phyloP scores from a whole-genome alignment of 2,329 filamentous ascomycete species.

The Colletotrichum liaoningense region DNA sequence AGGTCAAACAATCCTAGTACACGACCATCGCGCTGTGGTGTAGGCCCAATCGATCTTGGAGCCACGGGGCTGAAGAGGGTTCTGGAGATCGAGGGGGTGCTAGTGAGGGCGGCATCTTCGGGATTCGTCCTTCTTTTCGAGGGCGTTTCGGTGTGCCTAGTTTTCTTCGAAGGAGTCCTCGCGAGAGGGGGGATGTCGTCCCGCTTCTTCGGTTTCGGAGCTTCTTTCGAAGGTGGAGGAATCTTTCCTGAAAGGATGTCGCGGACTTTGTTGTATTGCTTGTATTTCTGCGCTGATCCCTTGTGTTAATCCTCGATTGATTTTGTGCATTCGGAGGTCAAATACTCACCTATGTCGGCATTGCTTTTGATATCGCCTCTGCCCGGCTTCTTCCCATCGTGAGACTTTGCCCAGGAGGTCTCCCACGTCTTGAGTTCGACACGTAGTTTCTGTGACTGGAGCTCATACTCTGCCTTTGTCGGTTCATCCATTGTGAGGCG shows the following conservation, averaged over 20 bases:
- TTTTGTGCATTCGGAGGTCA: not conserved
- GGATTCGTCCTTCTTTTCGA: constrained; percentile 50
- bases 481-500: constrained; percentile 57
- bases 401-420: constrained; percentile 69
- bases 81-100: constrained; percentile 67
- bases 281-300: constrained; percentile 75
- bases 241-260: constrained; percentile 68
- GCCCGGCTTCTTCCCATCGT: constrained; percentile 76
- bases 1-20: constrained; percentile 84
- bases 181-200: constrained; percentile 48
- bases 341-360: constrained; percentile 71
- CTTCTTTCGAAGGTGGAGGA: constrained; percentile 51
- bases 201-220: constrained; percentile 53
- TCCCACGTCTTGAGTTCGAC: constrained; percentile 81
- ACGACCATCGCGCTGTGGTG: constrained; percentile 81
- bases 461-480: constrained; percentile 58
- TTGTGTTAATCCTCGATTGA: not conserved
- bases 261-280: constrained; percentile 76
- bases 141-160: constrained; percentile 59
- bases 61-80: constrained; percentile 70
- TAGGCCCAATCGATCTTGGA: constrained; percentile 77
- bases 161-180: constrained; percentile 64
- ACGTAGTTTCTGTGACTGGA: constrained; percentile 67
- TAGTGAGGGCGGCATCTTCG: constrained; percentile 55
- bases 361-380: constrained; percentile 83